phyloP scores from a whole-genome alignment of 495 filamentous ascomycete genomes.

The Aspergillus ostianus region DNA sequence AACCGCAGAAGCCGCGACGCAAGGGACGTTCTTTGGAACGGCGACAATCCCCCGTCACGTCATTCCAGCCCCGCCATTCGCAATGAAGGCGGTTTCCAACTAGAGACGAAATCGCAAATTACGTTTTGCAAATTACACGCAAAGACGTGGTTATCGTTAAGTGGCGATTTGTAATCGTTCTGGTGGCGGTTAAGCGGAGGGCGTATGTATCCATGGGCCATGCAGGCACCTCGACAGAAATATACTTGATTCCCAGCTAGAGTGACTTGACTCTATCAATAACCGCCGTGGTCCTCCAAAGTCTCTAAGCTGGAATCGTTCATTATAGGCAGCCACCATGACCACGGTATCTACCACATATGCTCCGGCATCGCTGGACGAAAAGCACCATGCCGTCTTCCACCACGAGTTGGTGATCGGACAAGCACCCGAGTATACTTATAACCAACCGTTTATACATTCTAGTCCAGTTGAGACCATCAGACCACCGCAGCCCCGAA shows the following conservation, averaged over 20 bases:
- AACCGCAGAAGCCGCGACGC: neutral
- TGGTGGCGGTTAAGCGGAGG: constrained; percentile 1
- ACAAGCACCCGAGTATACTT: constrained; percentile 8
- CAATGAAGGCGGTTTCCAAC: constrained; percentile 19
- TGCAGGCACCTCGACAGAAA: neutral
- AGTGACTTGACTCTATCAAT: neutral
- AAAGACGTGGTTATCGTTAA: neutral
- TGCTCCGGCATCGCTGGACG: constrained; percentile 8
- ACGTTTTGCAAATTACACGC: constrained; percentile 8
- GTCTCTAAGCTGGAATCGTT: neutral
- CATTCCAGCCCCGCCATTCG: constrained; percentile 40
- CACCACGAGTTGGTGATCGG: constrained; percentile 10
- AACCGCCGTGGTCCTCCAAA: neutral
- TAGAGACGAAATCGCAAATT: neutral
- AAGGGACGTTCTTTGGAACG: neutral
- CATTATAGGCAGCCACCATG: neutral
- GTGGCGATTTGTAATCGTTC: neutral
- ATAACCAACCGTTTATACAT: constrained; percentile 1
- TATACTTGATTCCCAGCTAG: neutral
- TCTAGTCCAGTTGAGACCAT: neutral
- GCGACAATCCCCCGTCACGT: constrained; percentile 28
- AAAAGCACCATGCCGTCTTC: constrained; percentile 16
- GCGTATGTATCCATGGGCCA: neutral
- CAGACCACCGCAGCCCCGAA: neutral
- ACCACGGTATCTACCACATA: constrained; percentile 10